These are phyloP conservation scores for Panicum miliaceum DNA, from an alignment of 176 grass and related monocot genomes.

Conservation along the genomic window DNA sequence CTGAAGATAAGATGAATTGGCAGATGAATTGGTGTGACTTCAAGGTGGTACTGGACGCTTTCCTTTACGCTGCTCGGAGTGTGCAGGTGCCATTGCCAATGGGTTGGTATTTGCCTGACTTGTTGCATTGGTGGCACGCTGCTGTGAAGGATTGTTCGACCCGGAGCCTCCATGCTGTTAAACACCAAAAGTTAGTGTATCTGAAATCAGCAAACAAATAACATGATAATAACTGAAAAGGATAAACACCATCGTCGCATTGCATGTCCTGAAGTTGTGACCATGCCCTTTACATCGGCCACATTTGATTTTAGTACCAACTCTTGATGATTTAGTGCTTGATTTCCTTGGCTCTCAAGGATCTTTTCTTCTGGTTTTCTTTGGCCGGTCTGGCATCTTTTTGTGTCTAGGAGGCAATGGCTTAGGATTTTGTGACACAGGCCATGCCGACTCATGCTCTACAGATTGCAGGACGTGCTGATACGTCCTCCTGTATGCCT, in stretches of 20 bases:
- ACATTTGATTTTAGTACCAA: not conserved
- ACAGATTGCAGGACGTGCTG: not conserved
- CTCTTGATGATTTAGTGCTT: not conserved
- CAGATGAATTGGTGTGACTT: not conserved
- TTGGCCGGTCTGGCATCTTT: not conserved
- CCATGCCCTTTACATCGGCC: not conserved
- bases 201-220: not conserved
- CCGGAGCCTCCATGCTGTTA: not conserved
- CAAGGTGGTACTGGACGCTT: not conserved
- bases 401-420: not conserved
- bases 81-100: not conserved
- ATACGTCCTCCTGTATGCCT: not conserved
- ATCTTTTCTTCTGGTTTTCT: not conserved
- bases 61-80: not conserved
- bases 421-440: not conserved
- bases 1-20: not conserved
- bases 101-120: not conserved
- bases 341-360: not conserved
- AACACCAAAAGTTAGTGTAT: not conserved
- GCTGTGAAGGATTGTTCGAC: not conserved
- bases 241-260: not conserved
- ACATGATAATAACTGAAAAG: not conserved
- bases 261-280: not conserved
- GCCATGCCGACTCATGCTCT: not conserved
- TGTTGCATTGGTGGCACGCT: not conserved